Conservation (phyloP, 805 yeast species). For the Schwanniomyces vanrijiae region DNA sequence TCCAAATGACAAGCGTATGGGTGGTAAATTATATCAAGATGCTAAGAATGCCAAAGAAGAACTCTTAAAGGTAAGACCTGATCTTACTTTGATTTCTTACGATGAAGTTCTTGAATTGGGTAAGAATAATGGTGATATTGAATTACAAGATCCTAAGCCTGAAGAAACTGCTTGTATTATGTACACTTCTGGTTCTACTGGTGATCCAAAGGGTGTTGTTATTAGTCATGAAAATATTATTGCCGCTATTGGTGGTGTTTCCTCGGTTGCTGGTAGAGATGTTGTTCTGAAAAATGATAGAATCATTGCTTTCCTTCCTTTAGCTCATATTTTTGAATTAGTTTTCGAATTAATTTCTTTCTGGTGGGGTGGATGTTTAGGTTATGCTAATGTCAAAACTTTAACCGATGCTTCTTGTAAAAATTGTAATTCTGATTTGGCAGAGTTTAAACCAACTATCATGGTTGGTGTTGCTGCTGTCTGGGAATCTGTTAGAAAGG, state of each 20-base stretch:
- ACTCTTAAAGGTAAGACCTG: conserved; percentile 71
- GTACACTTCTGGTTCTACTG: conserved; percentile 89
- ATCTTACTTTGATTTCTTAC: conserved; percentile 62
- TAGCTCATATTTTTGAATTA: conserved; percentile 95
- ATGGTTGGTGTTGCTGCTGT: conserved; percentile 99
- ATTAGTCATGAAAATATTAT: conserved; percentile 65
- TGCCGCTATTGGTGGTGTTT: conserved; percentile 85
- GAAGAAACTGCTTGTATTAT: conserved; percentile 70
- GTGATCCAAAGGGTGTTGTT: conserved; percentile 83
- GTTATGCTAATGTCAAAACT: conserved; percentile 93
- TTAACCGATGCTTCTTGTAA: conserved; percentile 77
- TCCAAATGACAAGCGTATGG: conserved; percentile 60
- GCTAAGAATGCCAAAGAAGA: conserved; percentile 60
- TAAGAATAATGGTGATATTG: conserved; percentile 40
- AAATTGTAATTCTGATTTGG: conserved; percentile 87
- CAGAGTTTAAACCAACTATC: conserved; percentile 82
- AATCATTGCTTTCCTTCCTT: conserved; percentile 84
- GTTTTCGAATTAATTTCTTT: conserved; percentile 77
- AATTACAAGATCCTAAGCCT: conserved; percentile 49
- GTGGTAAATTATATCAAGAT: conserved; percentile 57
- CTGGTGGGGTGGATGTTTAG: conserved; percentile 87
- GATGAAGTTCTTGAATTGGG: conserved; percentile 72
- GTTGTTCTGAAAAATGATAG: conserved; percentile 60
- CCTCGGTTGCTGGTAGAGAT: conserved; percentile 56
- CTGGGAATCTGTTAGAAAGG: conserved; percentile 95